Evolutionary conservation across 257 asterid species (phyloP), one percentile per base, ranked within the genome.

Genomic region (Solanum appendiculatum): DNA sequence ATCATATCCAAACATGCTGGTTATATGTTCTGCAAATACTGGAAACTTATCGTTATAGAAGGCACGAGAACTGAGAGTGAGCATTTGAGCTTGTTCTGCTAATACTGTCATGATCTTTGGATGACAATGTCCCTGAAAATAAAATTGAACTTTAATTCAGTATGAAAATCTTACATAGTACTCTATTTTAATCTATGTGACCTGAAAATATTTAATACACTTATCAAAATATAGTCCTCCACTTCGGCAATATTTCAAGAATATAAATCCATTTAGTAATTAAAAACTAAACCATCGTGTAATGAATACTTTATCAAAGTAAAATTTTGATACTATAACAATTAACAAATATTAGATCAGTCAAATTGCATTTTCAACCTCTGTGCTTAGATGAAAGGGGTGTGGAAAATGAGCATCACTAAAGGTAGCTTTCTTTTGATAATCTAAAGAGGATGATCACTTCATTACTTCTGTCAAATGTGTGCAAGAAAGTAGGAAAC

Each of bases 11-110:
- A 97, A 94, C 93, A 94, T 93, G 92, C 86, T 90, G 87, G 98
- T 93, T 86, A 96, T 89, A 87, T 84, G 91, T 77, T 96, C 94
- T 1, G 99, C 97, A 89, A 93, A 96, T 83, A 92, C 93, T 11
- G 98, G 99, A 88, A 96, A 95, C 82, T 21, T 90, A 88, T 96
- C 97, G 80, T 96, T 96, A 83, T 94, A 91, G 94, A 97, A 97
- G 86, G 99, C 99, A 90, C 99, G 92, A 66, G 99, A 97, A 91
- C 99, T 95, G 87, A 97, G 98, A 85, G 99, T 97, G 84, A 97
- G 97, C 90, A 86, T 96, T 89, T 92, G 92, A 84, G 98, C 93
- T 88, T 97, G 99, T 85, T 97, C 96, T 54, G 87, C 87, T 91
- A 97, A 89, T 44, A 98, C 97, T 89, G 93, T 92, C 93, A 93